A percentile compares a stretch with the other conserved stretches of the same genome.
These are phyloP conservation scores for Coriolopsis trogii DNA, from an alignment of 1,284 basidiomycete species.

Conservation along the genomic window DNA sequence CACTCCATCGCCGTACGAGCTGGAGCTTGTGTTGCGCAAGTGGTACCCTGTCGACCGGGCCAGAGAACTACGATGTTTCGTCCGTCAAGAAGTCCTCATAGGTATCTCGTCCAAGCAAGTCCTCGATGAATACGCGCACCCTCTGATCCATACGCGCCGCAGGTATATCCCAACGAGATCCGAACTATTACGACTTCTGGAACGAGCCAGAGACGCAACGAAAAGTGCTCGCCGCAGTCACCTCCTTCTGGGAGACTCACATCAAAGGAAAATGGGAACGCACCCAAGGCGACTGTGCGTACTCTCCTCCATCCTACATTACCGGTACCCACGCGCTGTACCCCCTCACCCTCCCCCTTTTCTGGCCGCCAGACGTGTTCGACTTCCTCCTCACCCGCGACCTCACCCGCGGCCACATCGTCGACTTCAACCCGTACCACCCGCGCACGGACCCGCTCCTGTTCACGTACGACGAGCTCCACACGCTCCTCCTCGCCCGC, in stretches of 20 bases:
- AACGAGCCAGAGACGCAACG: slow-evolving; percentile 59
- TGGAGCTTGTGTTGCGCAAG: slow-evolving; percentile 91
- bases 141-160: no score
- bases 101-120: slow-evolving; percentile 54
- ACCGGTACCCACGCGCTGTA: not conserved
- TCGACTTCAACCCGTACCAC: slow-evolving; percentile 93
- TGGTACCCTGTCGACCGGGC: slow-evolving; percentile 88
- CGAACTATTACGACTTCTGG: slow-evolving; percentile 88
- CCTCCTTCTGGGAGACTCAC: slow-evolving; percentile 69
- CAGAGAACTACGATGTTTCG: slow-evolving; percentile 88
- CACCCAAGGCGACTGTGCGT: slow-evolving; percentile 68
- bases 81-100: slow-evolving; percentile 67
- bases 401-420: slow-evolving; percentile 71
- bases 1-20: slow-evolving; percentile 45
- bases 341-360: not conserved
- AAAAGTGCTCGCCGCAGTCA: slow-evolving; percentile 58
- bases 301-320: not conserved
- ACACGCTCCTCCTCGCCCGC: slow-evolving; percentile 38
- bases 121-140: no score
- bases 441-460: slow-evolving; percentile 85
- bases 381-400: slow-evolving; percentile 89
- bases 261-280: slow-evolving; percentile 63
- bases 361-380: slow-evolving; percentile 65
- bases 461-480: slow-evolving; percentile 84
- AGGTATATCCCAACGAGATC: slow-evolving; percentile 92